Conservation (phyloP, 2,329 filamentous ascomycete genomes). For the Chaetothyriales sp. region DNA sequence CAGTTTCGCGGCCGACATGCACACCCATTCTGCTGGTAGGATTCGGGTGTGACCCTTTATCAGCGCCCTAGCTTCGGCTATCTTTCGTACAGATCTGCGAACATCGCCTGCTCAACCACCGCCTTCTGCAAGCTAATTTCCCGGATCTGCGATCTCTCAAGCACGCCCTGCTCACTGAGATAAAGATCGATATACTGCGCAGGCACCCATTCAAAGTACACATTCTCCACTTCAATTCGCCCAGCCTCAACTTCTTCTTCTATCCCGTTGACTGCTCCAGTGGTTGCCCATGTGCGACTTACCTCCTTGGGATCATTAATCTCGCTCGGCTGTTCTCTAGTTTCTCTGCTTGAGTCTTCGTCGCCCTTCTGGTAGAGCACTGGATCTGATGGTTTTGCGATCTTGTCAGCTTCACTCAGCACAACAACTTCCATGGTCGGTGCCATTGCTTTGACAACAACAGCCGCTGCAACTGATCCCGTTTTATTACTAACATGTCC, state of each 20-base stretch:
- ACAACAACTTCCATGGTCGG: constrained; percentile 34
- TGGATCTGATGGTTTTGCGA: too few species aligned
- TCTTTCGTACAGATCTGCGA: too few species aligned
- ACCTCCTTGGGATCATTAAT: constrained; percentile 43
- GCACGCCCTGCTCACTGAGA: constrained; percentile 40
- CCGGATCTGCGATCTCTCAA: constrained; percentile 18
- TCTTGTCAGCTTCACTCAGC: constrained; percentile 48
- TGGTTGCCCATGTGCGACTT: constrained; percentile 3
- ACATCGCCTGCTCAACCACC: too few species aligned
- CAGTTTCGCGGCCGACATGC: too few species aligned
- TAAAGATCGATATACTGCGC: constrained; percentile 39
- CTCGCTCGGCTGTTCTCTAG: constrained; percentile 34
- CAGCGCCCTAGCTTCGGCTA: too few species aligned
- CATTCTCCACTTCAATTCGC: constrained; percentile 24
- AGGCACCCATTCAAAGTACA: constrained; percentile 51
- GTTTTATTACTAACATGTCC: constrained; percentile 56
- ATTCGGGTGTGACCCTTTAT: too few species aligned
- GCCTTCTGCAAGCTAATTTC: background rate
- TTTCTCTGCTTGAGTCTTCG: constrained; percentile 16
- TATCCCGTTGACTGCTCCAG: background rate
- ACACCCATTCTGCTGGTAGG: too few species aligned
- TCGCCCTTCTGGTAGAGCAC: too few species aligned
- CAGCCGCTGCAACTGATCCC: constrained; percentile 46
- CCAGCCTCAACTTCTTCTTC: constrained; percentile 17
- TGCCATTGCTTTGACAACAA: constrained; percentile 40